phyloP scores from a whole-genome alignment of 2,329 filamentous ascomycete genomes.

The Ceratocystis destructans region DNA sequence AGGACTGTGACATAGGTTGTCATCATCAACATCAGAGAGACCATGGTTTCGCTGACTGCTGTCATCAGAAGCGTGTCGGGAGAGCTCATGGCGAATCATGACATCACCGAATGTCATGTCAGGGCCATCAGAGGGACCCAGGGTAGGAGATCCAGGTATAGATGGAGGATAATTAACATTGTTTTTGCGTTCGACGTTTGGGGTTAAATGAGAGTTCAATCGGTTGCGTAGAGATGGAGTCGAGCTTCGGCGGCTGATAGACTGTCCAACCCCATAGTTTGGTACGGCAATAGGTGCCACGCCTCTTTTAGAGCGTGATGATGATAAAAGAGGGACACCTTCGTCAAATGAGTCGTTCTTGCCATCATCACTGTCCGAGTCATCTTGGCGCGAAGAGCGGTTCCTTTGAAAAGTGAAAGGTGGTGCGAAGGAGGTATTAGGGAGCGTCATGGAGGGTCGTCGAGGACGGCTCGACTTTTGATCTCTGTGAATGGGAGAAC shows the following conservation, averaged over 20 bases:
- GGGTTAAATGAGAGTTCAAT: constrained; percentile 4
- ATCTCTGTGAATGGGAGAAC: constrained; percentile 30
- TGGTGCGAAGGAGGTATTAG: constrained; percentile 18
- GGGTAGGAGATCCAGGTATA: constrained; percentile 46
- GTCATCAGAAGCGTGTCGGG: constrained; percentile 20
- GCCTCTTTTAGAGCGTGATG: constrained; percentile 25
- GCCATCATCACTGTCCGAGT: constrained; percentile 33
- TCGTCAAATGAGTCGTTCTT: constrained; percentile 39
- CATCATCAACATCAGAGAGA: constrained; percentile 54
- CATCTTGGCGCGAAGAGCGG: constrained; percentile 11
- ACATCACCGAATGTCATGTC: constrained; percentile 52
- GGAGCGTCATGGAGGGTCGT: constrained; percentile 37
- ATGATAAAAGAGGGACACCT: constrained; percentile 40
- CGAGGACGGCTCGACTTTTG: constrained; percentile 51
- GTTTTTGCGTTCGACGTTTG: constrained; percentile 28
- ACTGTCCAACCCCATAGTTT: constrained; percentile 32
- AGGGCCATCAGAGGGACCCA: constrained; percentile 36
- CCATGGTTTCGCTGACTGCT: constrained; percentile 11
- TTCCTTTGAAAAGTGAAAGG: constrained; percentile 25
- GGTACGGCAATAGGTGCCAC: constrained; percentile 22
- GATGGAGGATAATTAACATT: constrained; percentile 58
- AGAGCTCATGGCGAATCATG: constrained; percentile 52
- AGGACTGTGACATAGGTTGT: constrained; percentile 79
- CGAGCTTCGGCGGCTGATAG: constrained; percentile 34
- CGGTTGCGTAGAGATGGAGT: constrained; percentile 32